A percentile compares a stretch with the other conserved stretches of the same genome.
These are phyloP conservation scores for Curvularia sp. DNA, from an alignment of 2,329 filamentous ascomycete species.

Conservation along the genomic window DNA sequence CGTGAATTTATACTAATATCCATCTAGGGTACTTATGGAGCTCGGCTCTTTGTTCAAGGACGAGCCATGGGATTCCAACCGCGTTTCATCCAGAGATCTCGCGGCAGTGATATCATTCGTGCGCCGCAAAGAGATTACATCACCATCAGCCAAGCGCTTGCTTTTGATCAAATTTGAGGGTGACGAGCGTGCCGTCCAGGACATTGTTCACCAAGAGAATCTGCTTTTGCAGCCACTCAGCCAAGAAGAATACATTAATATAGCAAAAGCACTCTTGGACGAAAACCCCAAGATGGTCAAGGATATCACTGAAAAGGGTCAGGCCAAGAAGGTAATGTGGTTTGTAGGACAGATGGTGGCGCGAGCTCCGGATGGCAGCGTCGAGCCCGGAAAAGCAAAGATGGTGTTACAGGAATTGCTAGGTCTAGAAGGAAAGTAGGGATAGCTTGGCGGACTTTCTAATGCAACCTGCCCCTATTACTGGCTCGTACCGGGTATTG, in stretches of 20 bases:
- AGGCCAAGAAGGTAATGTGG: conserved; percentile 70
- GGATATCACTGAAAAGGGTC: conserved; percentile 65
- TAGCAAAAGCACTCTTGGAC: conserved; percentile 62
- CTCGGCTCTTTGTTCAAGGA: conserved; percentile 57
- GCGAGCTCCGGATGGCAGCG: conserved; percentile 64
- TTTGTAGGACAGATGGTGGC: conserved; percentile 74
- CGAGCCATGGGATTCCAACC: conserved; percentile 52
- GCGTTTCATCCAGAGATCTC: conserved; percentile 51
- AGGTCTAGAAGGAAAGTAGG: conserved; percentile 10
- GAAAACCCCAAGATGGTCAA: conserved; percentile 65
- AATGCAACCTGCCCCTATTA: conserved; percentile 5
- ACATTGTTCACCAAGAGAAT: conserved; percentile 64
- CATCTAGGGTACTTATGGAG: conserved; percentile 58
- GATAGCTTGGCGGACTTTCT: conserved; percentile 6
- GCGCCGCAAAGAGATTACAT: conserved; percentile 55
- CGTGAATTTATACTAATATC: conserved; percentile 5
- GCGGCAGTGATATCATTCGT: conserved; percentile 54
- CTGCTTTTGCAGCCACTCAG: conserved; percentile 63
- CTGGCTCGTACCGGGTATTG: conserved; percentile 1
- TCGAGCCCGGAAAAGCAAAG: conserved; percentile 67
- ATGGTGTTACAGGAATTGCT: conserved; percentile 60
- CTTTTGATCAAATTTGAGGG: conserved; percentile 63
- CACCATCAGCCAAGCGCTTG: conserved; percentile 66
- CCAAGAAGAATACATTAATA: conserved; percentile 60
- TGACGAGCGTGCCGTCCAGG: conserved; percentile 56